A percentile compares a stretch with the other conserved stretches of the same genome.
Conservation (phyloP, 2,329 filamentous ascomycete genomes). For the Diaporthe sp. region DNA sequence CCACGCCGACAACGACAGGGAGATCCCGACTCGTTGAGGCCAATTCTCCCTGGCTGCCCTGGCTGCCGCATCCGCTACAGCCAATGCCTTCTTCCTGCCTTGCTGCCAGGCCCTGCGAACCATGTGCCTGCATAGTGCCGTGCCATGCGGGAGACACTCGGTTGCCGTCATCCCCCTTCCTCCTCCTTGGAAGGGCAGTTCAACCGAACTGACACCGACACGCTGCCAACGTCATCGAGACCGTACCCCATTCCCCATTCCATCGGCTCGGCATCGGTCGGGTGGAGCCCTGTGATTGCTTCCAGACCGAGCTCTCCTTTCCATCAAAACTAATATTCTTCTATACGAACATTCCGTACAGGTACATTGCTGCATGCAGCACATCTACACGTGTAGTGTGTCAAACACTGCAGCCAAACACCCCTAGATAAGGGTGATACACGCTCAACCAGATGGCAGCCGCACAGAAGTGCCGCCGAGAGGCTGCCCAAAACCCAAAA, state of each 20-base stretch:
- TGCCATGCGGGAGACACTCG: slow-evolving; percentile 1
- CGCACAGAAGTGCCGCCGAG: slow-evolving; percentile 22
- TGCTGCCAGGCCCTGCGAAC: slow-evolving; percentile 7
- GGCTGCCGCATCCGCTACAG: not conserved
- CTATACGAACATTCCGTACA: not conserved
- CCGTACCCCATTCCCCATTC: not conserved
- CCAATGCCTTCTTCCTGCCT: slow-evolving; percentile 3
- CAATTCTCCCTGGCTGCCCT: not conserved
- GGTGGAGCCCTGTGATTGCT: not conserved
- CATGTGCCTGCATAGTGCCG: slow-evolving; percentile 4
- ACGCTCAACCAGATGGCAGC: slow-evolving; percentile 14
- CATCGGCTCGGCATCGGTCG: not conserved
- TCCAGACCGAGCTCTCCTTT: slow-evolving; percentile 10
- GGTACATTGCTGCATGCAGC: not conserved
- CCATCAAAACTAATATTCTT: not conserved
- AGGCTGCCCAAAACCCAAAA: slow-evolving; percentile 2
- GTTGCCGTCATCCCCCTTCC: not conserved
- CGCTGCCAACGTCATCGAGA: slow-evolving; percentile 7
- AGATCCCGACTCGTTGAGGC: slow-evolving; percentile 16
- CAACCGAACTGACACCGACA: slow-evolving; percentile 13
- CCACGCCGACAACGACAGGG: slow-evolving; percentile 27
- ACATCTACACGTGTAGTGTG: too few relatives aligned
- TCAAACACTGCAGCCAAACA: not conserved
- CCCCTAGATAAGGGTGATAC: slow-evolving; percentile 11
- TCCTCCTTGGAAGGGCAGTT: not conserved